Evolutionary conservation across 495 filamentous ascomycete genomes (phyloP).

Genomic region (Annulohypoxylon bovei): DNA sequence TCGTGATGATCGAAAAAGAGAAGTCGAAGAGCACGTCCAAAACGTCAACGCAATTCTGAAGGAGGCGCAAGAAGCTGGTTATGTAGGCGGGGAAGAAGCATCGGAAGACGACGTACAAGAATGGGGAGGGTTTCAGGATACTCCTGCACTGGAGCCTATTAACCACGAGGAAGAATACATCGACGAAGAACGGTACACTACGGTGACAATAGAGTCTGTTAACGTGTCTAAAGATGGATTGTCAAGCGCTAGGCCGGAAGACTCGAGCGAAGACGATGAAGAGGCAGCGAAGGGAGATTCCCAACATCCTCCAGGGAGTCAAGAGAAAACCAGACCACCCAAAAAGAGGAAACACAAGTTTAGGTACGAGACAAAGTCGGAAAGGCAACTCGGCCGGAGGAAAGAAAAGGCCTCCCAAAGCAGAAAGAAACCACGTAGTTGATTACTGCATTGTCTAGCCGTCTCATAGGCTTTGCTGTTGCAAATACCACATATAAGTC

Average conservation of each 20-base stretch:
- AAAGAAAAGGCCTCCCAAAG: slow-evolving; percentile 72
- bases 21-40: slow-evolving; percentile 80
- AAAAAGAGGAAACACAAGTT: slow-evolving; percentile 92
- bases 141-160: slow-evolving; percentile 56
- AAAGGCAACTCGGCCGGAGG: slow-evolving; percentile 71
- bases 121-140: slow-evolving; percentile 71
- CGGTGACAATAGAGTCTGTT: slow-evolving; percentile 93
- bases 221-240: slow-evolving; percentile 78
- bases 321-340: slow-evolving; percentile 52
- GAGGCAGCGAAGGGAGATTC: slow-evolving; percentile 44
- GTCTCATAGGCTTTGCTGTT: slow-evolving; percentile 32
- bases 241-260: slow-evolving; percentile 57
- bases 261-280: slow-evolving; percentile 57
- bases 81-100: slow-evolving; percentile 46
- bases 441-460: slow-evolving; percentile 41
- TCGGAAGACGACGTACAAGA: slow-evolving; percentile 59
- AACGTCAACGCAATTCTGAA: slow-evolving; percentile 72
- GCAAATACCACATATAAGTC: slow-evolving; percentile 40
- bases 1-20: slow-evolving; percentile 78
- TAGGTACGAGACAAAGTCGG: slow-evolving; percentile 83
- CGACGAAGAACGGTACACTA: slow-evolving; percentile 94
- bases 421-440: slow-evolving; percentile 50
- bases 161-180: slow-evolving; percentile 93
- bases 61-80: slow-evolving; percentile 62
- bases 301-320: slow-evolving; percentile 45